Evolutionary conservation across 202 grass and related monocot genomes (phyloP).

Genomic region (Brachypodium distachyon): DNA sequence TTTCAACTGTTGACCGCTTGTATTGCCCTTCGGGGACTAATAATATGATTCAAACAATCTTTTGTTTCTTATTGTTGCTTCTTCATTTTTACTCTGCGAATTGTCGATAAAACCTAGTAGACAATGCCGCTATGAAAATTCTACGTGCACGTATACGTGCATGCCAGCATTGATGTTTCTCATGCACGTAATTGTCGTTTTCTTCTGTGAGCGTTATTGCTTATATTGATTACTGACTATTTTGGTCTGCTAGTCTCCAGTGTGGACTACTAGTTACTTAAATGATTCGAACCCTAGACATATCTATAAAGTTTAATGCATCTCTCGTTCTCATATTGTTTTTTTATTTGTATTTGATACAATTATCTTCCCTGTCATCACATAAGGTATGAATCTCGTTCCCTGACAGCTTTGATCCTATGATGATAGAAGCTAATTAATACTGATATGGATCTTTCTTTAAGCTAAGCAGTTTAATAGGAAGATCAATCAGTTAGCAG

Average conservation of each 20-base stretch:
- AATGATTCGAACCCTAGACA: not conserved
- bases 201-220: not conserved
- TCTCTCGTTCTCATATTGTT: not conserved
- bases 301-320: not conserved
- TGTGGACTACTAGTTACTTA: not conserved
- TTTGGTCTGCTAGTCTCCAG: not conserved
- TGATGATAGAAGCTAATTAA: not conserved
- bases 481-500: not conserved
- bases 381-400: not conserved
- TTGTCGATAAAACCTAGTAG: conserved; percentile 2
- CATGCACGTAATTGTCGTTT: conserved; percentile 2
- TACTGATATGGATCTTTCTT: not conserved
- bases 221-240: conserved; percentile 25
- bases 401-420: not conserved
- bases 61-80: no score
- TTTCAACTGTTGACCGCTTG: not conserved
- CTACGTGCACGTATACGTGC: not conserved
- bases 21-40: not conserved
- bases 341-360: conserved; percentile 18
- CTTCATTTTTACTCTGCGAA: not conserved
- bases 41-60: not conserved
- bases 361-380: conserved; percentile 22
- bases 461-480: not conserved
- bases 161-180: conserved; percentile 27
- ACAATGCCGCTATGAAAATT: not conserved